Conservation (phyloP, 768 basidiomycete genomes). For the Cytidiella melzeri region DNA sequence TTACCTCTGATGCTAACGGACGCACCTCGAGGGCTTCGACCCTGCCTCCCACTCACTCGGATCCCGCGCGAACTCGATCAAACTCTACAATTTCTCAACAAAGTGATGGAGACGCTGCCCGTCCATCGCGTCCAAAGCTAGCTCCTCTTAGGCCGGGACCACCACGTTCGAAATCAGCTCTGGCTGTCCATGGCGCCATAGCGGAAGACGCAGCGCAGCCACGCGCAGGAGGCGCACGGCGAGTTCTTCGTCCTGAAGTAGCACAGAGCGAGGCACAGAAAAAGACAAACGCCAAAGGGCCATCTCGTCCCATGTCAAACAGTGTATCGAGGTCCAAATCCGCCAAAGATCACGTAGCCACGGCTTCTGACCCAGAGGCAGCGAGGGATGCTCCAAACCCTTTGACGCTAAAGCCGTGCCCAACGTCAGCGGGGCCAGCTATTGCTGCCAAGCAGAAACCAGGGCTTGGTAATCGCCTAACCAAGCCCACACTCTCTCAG, state of each 20-base stretch:
- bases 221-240: slow-evolving; percentile 18
- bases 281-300: background rate
- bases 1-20: no score
- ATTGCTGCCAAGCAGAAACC: no score
- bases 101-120: no score
- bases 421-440: background rate
- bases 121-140: no score
- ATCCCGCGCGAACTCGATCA: no score
- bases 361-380: background rate
- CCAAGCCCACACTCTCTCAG: background rate
- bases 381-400: background rate
- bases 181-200: no score
- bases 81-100: no score
- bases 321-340: background rate
- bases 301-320: background rate
- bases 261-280: background rate
- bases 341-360: background rate
- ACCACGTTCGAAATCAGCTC: no score
- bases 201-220: slow-evolving; percentile 7
- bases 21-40: no score
- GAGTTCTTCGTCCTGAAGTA: slow-evolving; percentile 11
- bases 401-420: background rate
- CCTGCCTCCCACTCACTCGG: no score
- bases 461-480: background rate
- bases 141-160: no score